Evolutionary conservation across 805 yeast genomes (phyloP), one percentile per base, ranked within the genome.

Genomic region (Metschnikowia lunata): DNA sequence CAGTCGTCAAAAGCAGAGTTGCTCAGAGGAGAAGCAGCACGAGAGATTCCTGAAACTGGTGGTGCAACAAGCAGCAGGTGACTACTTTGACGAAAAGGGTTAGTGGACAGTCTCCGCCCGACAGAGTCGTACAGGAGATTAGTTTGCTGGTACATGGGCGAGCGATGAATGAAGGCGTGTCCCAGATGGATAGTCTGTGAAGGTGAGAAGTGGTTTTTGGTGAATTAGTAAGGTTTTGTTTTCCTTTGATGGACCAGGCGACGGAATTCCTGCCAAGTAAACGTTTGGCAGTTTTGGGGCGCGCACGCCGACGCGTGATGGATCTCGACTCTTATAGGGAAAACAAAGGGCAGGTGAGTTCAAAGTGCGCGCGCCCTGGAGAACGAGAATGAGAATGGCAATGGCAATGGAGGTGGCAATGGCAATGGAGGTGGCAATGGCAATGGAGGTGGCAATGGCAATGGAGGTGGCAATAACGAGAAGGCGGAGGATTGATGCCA

Each of bases 61-160:
- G 26, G 30, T 30, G 33, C 34, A 36, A 36, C 36, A 37, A 46
- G 47, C 44, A 70, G 69, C 31, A 29, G 31, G 26, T 23, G 35
- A 26, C 42, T 38, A 45, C 35, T 32, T 36, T 43, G 42, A 57
- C 91, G 74, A 62, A 85, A 85, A n/a, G 91, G 91, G 54, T 85
- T 85, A 3, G 81, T 69, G 7, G 89, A 82, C 42, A 81, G 63
- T 50, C 80, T 60, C 53, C 77, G 61, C 37, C 66, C 70, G 18
- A 61, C 48, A 11, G 74, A 67, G 30, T 60, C 55, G 52, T 60
- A 59, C 44, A 64, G 58, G 35, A 58, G 61, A 39, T 64, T 65
- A 26, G 68, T 69, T 51, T 67, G 73, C 49, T 62, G 67, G 42
- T 69, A 70, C 79, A 77, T 51, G 58, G 14, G 34, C 30, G 26